Evolutionary conservation across 1,139 yeast species (phyloP).

Genomic region (Yamadazyma mexicana): DNA sequence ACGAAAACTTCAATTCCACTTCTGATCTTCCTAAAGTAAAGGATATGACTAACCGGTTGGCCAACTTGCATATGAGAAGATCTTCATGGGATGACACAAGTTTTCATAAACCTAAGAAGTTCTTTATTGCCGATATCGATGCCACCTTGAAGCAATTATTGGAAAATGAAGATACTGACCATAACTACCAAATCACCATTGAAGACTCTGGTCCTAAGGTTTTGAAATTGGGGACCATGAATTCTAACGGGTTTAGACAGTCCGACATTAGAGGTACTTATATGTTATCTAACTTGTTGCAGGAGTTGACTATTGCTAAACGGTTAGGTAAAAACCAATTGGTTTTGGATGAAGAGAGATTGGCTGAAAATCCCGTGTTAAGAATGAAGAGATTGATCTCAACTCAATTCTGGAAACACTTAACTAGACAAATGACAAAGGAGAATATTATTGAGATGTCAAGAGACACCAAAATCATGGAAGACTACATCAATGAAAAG

Average conservation of each 20-base stretch:
- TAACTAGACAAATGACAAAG: conserved; percentile 72
- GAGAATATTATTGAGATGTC: conserved; percentile 71
- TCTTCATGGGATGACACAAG: conserved; percentile 66
- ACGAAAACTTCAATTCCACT: conserved; percentile 17
- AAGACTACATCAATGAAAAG: conserved; percentile 46
- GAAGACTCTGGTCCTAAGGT: conserved; percentile 96
- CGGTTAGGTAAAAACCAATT: conserved; percentile 75
- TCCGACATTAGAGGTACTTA: conserved; percentile 85
- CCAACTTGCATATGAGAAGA: conserved; percentile 40
- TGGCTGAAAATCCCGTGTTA: conserved; percentile 85
- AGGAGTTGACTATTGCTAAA: conserved; percentile 87
- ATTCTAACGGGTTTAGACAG: conserved; percentile 76
- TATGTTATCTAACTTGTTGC: conserved; percentile 83
- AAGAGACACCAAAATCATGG: conserved; percentile 70
- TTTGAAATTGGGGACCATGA: conserved; percentile 76
- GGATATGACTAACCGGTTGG: conserved; percentile 1
- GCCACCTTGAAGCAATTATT: conserved; percentile 68
- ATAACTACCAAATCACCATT: conserved; percentile 82
- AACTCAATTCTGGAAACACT: conserved; percentile 76
- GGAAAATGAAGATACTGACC: conserved; percentile 82
- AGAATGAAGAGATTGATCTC: conserved; percentile 74
- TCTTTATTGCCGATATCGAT: conserved; percentile 75
- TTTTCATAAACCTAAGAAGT: conserved; percentile 45
- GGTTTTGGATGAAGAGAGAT: conserved; percentile 77
- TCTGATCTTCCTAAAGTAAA: conserved; percentile 12